Evolutionary conservation across 257 asterid genomes (phyloP).

Genomic region (Leonotis leonurus): DNA sequence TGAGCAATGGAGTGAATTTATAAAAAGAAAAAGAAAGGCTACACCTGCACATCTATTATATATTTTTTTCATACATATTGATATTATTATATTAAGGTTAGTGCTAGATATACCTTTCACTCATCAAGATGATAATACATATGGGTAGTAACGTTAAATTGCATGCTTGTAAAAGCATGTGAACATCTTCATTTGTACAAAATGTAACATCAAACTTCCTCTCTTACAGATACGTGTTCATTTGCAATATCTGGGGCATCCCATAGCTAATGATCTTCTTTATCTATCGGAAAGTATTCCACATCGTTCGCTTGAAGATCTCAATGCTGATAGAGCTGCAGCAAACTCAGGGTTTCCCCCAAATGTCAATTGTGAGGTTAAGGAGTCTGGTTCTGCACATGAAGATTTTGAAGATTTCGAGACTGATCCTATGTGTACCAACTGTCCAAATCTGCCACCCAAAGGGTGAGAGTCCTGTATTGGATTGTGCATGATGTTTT

Average conservation of each 20-base stretch:
- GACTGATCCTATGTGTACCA: conserved; percentile 86
- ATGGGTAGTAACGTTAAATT: background rate
- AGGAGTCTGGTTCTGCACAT: conserved; percentile 23
- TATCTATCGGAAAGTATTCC: conserved; percentile 48
- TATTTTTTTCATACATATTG: too few relatives aligned
- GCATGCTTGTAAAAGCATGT: conserved; percentile 10
- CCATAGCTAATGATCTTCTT: conserved; percentile 88
- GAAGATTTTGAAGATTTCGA: conserved; percentile 41
- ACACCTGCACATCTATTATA: too few relatives aligned
- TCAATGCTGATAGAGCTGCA: conserved; percentile 55
- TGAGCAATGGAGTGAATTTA: background rate
- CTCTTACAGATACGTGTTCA: conserved; percentile 87
- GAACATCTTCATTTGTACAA: background rate
- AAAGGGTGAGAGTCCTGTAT: conserved; percentile 53
- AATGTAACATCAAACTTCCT: conserved; percentile 3
- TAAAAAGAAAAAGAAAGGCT: too few relatives aligned
- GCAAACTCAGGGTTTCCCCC: conserved; percentile 25
- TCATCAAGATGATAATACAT: background rate
- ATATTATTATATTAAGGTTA: background rate
- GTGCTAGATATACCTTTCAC: background rate
- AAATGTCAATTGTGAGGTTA: conserved; percentile 24
- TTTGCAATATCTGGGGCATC: conserved; percentile 75
- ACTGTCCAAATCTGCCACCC: conserved; percentile 89
- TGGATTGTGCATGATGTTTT: background rate
- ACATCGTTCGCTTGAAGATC: conserved; percentile 36